These are phyloP conservation scores for Aspergillus calidoustus DNA, from an alignment of 2,329 filamentous ascomycete species.

Conservation along the genomic window DNA sequence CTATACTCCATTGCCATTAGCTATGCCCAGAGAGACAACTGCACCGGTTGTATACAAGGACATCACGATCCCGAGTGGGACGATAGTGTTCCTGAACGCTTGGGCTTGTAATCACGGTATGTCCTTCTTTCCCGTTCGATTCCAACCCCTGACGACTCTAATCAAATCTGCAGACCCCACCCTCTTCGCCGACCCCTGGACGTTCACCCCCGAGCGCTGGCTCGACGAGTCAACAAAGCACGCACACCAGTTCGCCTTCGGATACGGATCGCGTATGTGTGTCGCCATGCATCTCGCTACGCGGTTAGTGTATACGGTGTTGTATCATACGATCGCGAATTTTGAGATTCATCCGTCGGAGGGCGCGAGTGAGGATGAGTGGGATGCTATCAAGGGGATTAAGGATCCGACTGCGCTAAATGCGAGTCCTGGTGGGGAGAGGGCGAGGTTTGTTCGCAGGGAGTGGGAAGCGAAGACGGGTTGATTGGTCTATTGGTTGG, in stretches of 20 bases:
- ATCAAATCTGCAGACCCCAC: neutral
- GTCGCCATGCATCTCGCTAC: neutral
- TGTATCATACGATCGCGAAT: neutral
- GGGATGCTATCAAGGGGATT: neutral
- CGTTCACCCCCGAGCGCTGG: neutral
- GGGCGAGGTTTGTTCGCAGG: neutral
- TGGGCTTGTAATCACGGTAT: neutral
- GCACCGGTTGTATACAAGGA: neutral
- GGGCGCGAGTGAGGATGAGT: neutral
- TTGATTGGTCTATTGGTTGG: neutral
- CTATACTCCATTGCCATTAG: neutral
- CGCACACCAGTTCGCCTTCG: neutral
- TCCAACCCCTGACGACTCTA: neutral
- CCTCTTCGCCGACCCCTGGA: neutral
- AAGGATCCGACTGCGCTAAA: neutral
- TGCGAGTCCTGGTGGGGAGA: neutral
- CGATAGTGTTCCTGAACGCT: neutral
- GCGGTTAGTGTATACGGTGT: neutral
- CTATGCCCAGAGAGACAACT: neutral
- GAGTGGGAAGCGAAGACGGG: neutral
- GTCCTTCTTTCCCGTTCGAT: neutral
- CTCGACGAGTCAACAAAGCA: neutral
- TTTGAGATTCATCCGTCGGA: neutral
- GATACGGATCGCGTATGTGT: neutral
- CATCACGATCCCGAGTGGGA: neutral